phyloP scores from a whole-genome alignment of 2,329 filamentous ascomycete species.

The Claviceps sp. region DNA sequence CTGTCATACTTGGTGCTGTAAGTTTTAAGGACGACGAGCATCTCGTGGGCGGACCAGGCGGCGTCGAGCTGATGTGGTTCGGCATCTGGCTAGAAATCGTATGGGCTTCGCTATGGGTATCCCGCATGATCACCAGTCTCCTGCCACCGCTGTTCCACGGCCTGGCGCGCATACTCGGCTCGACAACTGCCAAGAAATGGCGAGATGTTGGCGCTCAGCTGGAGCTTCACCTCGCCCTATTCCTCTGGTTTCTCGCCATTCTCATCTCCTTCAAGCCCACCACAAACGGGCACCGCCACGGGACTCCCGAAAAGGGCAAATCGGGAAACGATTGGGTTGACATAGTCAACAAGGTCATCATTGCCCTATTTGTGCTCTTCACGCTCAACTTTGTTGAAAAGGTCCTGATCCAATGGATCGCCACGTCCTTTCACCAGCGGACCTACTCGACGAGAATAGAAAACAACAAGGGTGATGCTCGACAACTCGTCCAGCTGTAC shows the following conservation, averaged over 20 bases:
- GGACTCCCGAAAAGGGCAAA: constrained; percentile 25
- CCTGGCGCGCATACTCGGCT: constrained; percentile 58
- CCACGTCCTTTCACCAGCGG: constrained; percentile 79
- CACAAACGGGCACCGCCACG: constrained; percentile 45
- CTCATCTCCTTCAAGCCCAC: constrained; percentile 78
- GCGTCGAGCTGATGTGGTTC: constrained; percentile 76
- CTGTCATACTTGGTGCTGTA: constrained; percentile 30
- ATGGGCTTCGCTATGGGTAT: constrained; percentile 83
- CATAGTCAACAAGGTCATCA: constrained; percentile 72
- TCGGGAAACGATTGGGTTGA: constrained; percentile 54
- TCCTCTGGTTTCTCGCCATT: constrained; percentile 84
- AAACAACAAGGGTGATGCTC: constrained; percentile 82
- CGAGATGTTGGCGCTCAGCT: constrained; percentile 74
- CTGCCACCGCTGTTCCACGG: constrained; percentile 33
- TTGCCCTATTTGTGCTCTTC: constrained; percentile 68
- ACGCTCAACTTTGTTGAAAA: constrained; percentile 81
- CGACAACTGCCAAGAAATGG: constrained; percentile 88
- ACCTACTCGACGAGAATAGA: constrained; percentile 88
- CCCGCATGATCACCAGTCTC: constrained; percentile 38
- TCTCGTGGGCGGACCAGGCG: constrained; percentile 51
- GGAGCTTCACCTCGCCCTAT: constrained; percentile 73
- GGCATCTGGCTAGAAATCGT: constrained; percentile 90
- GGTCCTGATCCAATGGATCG: constrained; percentile 88
- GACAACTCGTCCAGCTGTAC: constrained; percentile 38
- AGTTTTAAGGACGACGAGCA: constrained; percentile 24